Percentiles rank a stretch among this genome's conserved stretches.
Evolutionary conservation across 257 asterid species (phyloP).

Genomic region (Sherardia arvensis): DNA sequence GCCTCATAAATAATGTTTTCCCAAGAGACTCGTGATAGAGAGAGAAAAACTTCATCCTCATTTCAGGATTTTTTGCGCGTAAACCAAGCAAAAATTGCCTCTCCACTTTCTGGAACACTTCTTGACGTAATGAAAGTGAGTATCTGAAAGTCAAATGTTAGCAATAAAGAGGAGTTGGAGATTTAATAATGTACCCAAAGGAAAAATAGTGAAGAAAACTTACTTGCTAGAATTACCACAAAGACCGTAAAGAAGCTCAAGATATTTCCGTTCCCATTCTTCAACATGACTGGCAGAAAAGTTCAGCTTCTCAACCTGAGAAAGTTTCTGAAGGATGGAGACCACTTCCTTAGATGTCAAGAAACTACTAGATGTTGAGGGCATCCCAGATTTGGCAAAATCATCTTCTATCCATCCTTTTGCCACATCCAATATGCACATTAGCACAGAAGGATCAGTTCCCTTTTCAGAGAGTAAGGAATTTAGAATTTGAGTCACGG

Average conservation of each 20-base stretch:
- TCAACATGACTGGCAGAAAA: conserved; percentile 52
- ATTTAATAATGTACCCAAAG: conserved; percentile 7
- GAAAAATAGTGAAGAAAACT: conserved; percentile 14
- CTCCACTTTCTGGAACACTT: conserved; percentile 97
- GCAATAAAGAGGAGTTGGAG: neutral
- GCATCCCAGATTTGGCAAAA: conserved; percentile 68
- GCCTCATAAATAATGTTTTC: conserved; percentile 77
- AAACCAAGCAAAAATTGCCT: conserved; percentile 87
- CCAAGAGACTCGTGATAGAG: conserved; percentile 88
- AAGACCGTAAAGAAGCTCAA: conserved; percentile 83
- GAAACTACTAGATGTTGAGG: conserved; percentile 53
- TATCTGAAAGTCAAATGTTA: conserved; percentile 52
- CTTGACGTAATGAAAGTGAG: conserved; percentile 65
- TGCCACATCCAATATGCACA: conserved; percentile 76
- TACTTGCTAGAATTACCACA: conserved; percentile 92
- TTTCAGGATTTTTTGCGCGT: conserved; percentile 84
- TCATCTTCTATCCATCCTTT: conserved; percentile 92
- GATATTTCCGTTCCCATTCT: conserved; percentile 95
- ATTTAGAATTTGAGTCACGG: conserved; percentile 69
- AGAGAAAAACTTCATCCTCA: conserved; percentile 69
- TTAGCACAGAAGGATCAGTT: conserved; percentile 84
- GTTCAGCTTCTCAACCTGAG: conserved; percentile 88
- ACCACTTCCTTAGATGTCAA: conserved; percentile 81
- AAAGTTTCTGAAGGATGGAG: conserved; percentile 91
- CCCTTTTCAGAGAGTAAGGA: conserved; percentile 88